Evolutionary conservation across 768 basidiomycete species (phyloP), one percentile per base, ranked within the genome.

Genomic region (Epithele typhae): DNA sequence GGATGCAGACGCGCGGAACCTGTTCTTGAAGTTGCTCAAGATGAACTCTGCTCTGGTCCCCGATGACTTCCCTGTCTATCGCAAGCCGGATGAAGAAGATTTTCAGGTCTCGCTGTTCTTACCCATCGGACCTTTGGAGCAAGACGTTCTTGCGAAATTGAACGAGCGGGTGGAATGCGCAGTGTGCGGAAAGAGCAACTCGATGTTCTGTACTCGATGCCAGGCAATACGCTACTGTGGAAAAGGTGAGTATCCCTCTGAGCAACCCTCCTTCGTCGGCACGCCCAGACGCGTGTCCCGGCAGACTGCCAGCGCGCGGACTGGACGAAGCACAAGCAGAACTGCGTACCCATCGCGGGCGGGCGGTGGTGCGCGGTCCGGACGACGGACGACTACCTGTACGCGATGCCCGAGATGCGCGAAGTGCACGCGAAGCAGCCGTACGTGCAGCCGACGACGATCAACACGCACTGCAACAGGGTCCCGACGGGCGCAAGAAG

Each of bases 261-360:
- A n/a, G n/a, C n/a, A n/a, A n/a, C n/a, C n/a, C n/a, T n/a, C n/a
- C n/a, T n/a, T n/a, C n/a, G n/a, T 19, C 27, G n/a, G n/a, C n/a
- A n/a, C n/a, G n/a, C n/a, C 27, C 30, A 9, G 17, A 19, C 22
- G 14, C 40, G 18, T 19, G 30, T 27, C 4, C 32, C 30, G 21
- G 7, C 24, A 43, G 34, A 41, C 1, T 40, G 33, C 27, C 44
- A 41, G 52, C 58, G 44, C 19, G 48, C 45, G n/a, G 68, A 74
- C 48, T 75, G 72, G 72, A 53, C 61, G 19, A 52, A 56, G 7
- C 72, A 74, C 56, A 70, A 69, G 53, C 36, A 42, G 2, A 43
- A 55, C 1, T 74, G 72, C 52, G 59, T 57, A 12, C 62, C 70
- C 4, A 58, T 74, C 39, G 61, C 65, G 44, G 69, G 67, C 17